Percentiles rank a stretch among this genome's conserved stretches.
Evolutionary conservation across 192 early-diverging fungal species (phyloP).

Genomic region (Backusella parvicylindrica): DNA sequence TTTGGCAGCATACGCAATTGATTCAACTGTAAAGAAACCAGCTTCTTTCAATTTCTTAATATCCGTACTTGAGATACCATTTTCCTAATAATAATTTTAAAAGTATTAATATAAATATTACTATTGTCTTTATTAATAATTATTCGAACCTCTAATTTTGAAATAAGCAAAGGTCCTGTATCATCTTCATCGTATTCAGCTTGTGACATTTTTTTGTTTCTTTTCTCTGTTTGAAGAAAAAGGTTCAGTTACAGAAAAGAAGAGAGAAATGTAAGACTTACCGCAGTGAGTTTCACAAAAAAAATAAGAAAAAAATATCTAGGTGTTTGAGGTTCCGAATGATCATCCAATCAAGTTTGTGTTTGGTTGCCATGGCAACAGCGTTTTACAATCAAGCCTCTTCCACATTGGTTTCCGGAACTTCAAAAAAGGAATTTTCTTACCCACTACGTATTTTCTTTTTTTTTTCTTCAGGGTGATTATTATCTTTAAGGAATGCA

Average conservation of each 20-base stretch:
- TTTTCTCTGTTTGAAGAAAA: background rate
- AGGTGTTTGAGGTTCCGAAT: background rate
- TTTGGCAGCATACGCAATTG: conserved; percentile 90
- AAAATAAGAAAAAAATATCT: background rate
- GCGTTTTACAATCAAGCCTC: background rate
- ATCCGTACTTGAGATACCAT: conserved; percentile 64
- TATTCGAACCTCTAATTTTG: background rate
- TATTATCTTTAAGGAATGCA: too few species aligned
- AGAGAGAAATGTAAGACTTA: background rate
- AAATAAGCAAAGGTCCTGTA: conserved; percentile 1
- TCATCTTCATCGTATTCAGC: background rate
- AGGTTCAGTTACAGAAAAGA: background rate
- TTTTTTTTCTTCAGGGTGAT: too few species aligned
- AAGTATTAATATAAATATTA: background rate
- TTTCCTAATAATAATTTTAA: conserved; percentile 44
- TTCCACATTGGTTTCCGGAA: background rate
- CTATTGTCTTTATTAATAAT: background rate
- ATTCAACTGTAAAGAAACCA: conserved; percentile 90
- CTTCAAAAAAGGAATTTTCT: background rate
- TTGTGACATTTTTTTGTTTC: conserved; percentile 1
- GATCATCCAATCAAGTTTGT: background rate
- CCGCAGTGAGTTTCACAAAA: background rate
- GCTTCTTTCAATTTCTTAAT: conserved; percentile 84
- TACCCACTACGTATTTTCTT: background rate
- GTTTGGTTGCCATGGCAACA: conserved; percentile 4